phyloP scores from a whole-genome alignment of 2,329 filamentous ascomycete species.

The Thielaviopsis ethacetica region DNA sequence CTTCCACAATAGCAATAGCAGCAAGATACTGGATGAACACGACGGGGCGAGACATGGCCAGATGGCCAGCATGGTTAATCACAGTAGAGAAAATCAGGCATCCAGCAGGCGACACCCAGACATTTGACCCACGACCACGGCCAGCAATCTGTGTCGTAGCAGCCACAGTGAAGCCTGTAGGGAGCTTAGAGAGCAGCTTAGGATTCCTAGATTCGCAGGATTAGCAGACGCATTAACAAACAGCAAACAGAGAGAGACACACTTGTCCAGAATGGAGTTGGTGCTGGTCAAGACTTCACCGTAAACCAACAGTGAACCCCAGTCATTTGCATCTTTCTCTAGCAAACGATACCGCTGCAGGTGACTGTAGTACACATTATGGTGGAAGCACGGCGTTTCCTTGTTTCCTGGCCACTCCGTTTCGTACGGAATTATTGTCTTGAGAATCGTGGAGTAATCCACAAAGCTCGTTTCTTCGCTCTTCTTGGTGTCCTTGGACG shows the following conservation, averaged over 20 bases:
- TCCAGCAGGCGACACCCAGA: slow-evolving; percentile 85
- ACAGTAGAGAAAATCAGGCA: slow-evolving; percentile 77
- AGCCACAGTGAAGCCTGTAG: slow-evolving; percentile 72
- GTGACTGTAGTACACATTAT: slow-evolving; percentile 59
- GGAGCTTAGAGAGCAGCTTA: slow-evolving; percentile 56
- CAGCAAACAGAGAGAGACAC: slow-evolving; percentile 13
- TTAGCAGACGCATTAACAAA: not conserved
- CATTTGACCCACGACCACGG: slow-evolving; percentile 75
- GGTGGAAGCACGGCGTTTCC: slow-evolving; percentile 74
- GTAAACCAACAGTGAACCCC: slow-evolving; percentile 68
- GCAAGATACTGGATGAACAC: slow-evolving; percentile 91
- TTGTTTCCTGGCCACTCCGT: slow-evolving; percentile 48
- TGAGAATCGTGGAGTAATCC: slow-evolving; percentile 59
- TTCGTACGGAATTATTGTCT: slow-evolving; percentile 60
- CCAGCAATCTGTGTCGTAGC: slow-evolving; percentile 81
- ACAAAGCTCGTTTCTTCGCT: slow-evolving; percentile 39
- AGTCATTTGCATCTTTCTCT: slow-evolving; percentile 39
- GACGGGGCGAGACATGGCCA: slow-evolving; percentile 58
- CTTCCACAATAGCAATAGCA: slow-evolving; percentile 72
- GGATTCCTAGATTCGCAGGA: slow-evolving; percentile 42
- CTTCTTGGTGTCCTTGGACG: not conserved
- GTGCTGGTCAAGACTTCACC: slow-evolving; percentile 89
- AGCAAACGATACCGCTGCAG: slow-evolving; percentile 46
- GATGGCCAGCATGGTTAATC: slow-evolving; percentile 63
- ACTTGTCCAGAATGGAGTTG: slow-evolving; percentile 85